phyloP scores from a whole-genome alignment of 345 rosid species.

The Aquilaria yunnanensis region DNA sequence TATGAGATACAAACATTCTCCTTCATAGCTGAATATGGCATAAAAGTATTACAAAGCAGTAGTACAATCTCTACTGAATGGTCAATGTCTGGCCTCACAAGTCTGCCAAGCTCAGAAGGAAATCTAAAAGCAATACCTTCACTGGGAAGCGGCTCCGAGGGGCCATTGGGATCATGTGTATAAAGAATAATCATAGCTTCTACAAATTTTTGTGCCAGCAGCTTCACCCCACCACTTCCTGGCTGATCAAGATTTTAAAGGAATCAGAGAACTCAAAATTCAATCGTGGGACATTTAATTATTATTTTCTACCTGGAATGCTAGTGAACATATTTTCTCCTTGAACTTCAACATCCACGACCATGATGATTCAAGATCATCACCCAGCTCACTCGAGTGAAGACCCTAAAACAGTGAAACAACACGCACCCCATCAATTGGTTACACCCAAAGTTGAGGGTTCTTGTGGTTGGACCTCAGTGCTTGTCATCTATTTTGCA shows the following conservation, averaged over 20 bases:
- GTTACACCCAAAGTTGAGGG: not conserved
- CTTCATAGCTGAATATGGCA: not conserved
- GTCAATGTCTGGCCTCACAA: not conserved
- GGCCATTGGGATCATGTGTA: slow-evolving; percentile 72
- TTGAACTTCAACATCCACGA: slow-evolving; percentile 74
- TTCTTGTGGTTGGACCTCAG: no score
- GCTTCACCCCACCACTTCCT: slow-evolving; percentile 72
- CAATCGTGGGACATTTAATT: slow-evolving; percentile 13
- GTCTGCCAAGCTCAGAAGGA: slow-evolving; percentile 1
- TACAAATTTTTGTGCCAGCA: slow-evolving; percentile 80
- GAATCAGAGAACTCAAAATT: slow-evolving; percentile 23
- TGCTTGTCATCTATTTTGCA: no score
- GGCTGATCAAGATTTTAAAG: slow-evolving; percentile 38
- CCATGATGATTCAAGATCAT: slow-evolving; percentile 70
- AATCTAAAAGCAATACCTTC: slow-evolving; percentile 44
- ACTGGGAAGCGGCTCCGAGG: slow-evolving; percentile 47
- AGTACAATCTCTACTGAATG: slow-evolving; percentile 5
- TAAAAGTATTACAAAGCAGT: not conserved
- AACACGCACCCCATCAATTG: slow-evolving; percentile 2
- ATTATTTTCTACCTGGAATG: slow-evolving; percentile 55
- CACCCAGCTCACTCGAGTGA: slow-evolving; percentile 58
- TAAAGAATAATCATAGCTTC: slow-evolving; percentile 85
- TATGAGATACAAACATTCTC: not conserved
- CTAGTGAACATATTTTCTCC: slow-evolving; percentile 68
- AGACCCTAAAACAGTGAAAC: slow-evolving; percentile 49